Evolutionary conservation across 805 yeast species (phyloP), one percentile per base, ranked within the genome.

Genomic region (Spathaspora hagerdaliae): DNA sequence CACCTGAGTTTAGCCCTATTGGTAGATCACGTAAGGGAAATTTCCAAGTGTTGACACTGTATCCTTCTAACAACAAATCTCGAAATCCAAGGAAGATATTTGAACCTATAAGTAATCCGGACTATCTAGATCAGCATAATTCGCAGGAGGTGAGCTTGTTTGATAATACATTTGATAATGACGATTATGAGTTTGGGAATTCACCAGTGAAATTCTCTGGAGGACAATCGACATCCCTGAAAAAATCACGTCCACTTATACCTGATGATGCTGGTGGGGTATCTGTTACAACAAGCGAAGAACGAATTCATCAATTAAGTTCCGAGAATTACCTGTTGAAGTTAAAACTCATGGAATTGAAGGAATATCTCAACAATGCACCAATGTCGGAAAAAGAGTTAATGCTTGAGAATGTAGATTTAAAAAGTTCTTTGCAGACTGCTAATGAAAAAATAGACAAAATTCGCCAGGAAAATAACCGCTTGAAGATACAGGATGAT

Each of bases 301-400:
- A 48, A 24, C 37, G 43, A n/a, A 42, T 47, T 8, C 46, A 46
- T 11, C 44, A 44, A 7, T 39, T 50, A 27, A 35, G 39, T 14
- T 38, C 44, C 31, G 53, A 50, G 40, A 50, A 50, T 27, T 41
- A 34, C 19, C 42, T 45, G 38, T 46, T 47, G 46, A 37, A 42
- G 36, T 38, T 50, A 6, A 45, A 48, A 26, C 43, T 43, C n/a
- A 36, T 42, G 14, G 47, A 44, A 29, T 37, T 50, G 15, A 35
- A 39, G 27, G 36, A 44, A 9, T 40, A 41, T 12, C 35, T 50
- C 27, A 41, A 48, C 15, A 38, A 42, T 33, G 40, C 47, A 14
- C 50, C 53, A 19, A 27, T 37, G 19, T 38, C 36, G 8, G 47
- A 50, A 13, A 41, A 31, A 27, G 44, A 45, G 13, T 14, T 50